phyloP scores from a whole-genome alignment of 2,329 filamentous ascomycete genomes.

The Aspergillus candidus region DNA sequence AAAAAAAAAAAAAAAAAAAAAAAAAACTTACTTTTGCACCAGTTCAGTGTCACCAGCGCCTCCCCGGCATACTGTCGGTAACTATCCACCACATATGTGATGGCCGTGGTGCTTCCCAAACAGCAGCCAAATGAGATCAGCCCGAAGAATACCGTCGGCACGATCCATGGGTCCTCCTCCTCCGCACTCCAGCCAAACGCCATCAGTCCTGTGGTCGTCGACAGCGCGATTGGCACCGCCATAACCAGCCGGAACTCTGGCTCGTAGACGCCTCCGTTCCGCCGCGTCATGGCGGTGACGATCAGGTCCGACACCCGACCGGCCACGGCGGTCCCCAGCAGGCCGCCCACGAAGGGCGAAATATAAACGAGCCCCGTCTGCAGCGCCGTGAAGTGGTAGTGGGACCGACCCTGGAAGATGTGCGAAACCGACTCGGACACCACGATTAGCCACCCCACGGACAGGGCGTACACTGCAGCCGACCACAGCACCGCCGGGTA shows the following conservation, averaged over 20 bases:
- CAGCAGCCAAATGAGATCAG: slow-evolving; percentile 88
- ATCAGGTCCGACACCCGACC: slow-evolving; percentile 82
- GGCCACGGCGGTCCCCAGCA: slow-evolving; percentile 86
- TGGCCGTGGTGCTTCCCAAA: slow-evolving; percentile 80
- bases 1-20: not conserved
- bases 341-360: slow-evolving; percentile 79
- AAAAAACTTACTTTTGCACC: slow-evolving; percentile 65
- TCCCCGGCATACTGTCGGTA: slow-evolving; percentile 92
- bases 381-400: slow-evolving; percentile 75
- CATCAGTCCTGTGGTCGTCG: slow-evolving; percentile 80
- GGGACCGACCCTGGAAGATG: slow-evolving; percentile 63
- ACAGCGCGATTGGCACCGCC: slow-evolving; percentile 70
- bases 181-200: slow-evolving; percentile 92
- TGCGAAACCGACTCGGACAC: slow-evolving; percentile 79
- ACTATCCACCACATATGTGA: slow-evolving; percentile 90
- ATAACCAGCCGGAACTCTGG: slow-evolving; percentile 89
- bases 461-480: slow-evolving; percentile 74
- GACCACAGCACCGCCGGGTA: slow-evolving; percentile 92
- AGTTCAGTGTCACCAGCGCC: slow-evolving; percentile 88
- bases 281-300: slow-evolving; percentile 71
- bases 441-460: slow-evolving; percentile 92
- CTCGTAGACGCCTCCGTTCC: slow-evolving; percentile 91
- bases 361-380: slow-evolving; percentile 83
- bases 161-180: slow-evolving; percentile 72
- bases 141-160: slow-evolving; percentile 90